Base-by-base conservation (phyloP, 495 filamentous ascomycete species). In the Astrothelium subdiscretum region DNA sequence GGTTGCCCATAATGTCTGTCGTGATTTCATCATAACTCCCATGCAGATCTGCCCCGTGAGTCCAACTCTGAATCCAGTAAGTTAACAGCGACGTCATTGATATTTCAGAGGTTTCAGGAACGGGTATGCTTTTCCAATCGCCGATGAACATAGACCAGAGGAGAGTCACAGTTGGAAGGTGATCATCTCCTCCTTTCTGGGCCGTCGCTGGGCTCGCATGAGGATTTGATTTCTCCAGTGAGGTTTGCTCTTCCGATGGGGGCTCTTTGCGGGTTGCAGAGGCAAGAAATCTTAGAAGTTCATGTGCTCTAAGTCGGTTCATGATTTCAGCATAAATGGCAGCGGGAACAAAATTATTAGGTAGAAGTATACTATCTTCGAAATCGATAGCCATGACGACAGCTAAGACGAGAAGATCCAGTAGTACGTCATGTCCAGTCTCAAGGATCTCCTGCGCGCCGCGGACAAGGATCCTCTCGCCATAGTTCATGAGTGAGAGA, bases 281-380 rank as follows among this genome's bases (percentile, higher is more conserved):
- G 51, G 84, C 81, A 65, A 97, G 81, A 92, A 92, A 99, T 63
- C 75, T 76, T 69, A 96, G 77, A 64, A 97, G 80, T 59, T 90
- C 84, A 64, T 90, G 84, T 68, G 91, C 83, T 38, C 83, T 80
- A 18, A 97, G 77, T 59, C 84, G 78, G 35, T 78, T 73, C 3
- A 95, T 72, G 11, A 96, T 71, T 11, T 82, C 81, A 31, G 77
- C 75, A 69, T 87, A 97, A 0, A 96, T 72, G 4, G 79, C 74
- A 22, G 83, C 57, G 79, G 26, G 87, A 80, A 65, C 83, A 62
- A 92, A 87, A 15, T 76, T 74, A n/a, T 83, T 79, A 1, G 84
- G 81, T 15, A 83, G 79, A 31, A n/a, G n/a, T n/a, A 87, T 84
- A 31, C 83, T 81, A 66, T 81, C 80, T 57, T 92, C 83, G 32